Evolutionary conservation across 2,329 filamentous ascomycete genomes (phyloP), one percentile per base, ranked within the genome.

Genomic region (Aureobasidium uvarum): DNA sequence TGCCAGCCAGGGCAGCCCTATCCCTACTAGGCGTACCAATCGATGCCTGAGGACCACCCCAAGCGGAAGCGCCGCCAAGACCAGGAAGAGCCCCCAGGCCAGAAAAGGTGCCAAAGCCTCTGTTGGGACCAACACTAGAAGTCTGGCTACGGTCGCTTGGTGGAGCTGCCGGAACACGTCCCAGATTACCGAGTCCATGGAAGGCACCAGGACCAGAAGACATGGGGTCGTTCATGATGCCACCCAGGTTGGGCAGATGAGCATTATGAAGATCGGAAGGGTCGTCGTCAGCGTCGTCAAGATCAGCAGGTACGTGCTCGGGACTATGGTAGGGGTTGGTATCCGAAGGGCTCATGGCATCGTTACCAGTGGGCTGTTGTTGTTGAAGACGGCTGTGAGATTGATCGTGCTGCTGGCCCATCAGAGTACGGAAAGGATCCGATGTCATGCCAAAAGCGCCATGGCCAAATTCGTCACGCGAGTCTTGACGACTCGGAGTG

Each of bases 321-420:
- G 95, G 95, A 75, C 94, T 98, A 69, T 93, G 91, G 74, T 95
- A 99, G 1, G 95, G 95, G 74, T 99, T 99, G 3, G 95, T 98
- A 72, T 96, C 91, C 0, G 93, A 95, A 13, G 95, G 95, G 74
- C 94, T 98, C 73, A 91, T 85, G 0, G 90, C 89, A 66, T 92
- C 90, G 69, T 88, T 73, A 31, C 73, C 75, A 65, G 78, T 77
- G 60, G 80, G 78, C 55, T 80, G 75, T 60, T 80, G 78, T 54
- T 78, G 76, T 59, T 78, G 80, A 31, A 68, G 69, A 62, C 76
- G 75, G 14, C 20, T 38, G 67, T 85, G 82, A 50, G 81, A 79
- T 63, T 86, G 83, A 39, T 85, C 82, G 55, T 86, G 81, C 58
- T 83, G 82, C 68, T 83, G 80, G 18, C 45, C 20, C 72, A 84